Percentiles rank a stretch among this genome's conserved stretches.
Evolutionary conservation across 176 grass and related monocot genomes (phyloP).

Genomic region (Eragrostis curvula): DNA sequence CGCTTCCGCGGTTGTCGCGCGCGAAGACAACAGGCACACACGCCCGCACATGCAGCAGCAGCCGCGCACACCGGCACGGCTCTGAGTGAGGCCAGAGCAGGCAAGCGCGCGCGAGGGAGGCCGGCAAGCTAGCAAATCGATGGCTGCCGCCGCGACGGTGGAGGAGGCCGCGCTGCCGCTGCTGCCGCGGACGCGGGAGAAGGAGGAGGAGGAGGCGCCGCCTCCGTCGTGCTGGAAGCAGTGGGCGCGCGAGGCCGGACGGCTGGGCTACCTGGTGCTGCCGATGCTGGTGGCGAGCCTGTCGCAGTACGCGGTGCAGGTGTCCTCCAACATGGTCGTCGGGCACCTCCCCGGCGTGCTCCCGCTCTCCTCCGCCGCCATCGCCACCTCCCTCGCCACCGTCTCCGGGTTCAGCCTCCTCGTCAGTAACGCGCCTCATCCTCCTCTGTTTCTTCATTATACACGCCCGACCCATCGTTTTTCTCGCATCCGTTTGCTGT

Average conservation of each 20-base stretch:
- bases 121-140: too few relatives aligned
- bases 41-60: too few relatives aligned
- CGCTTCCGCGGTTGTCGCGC: too few relatives aligned
- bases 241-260: constrained; percentile 35
- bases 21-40: too few relatives aligned
- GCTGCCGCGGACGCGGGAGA: background rate
- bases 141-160: constrained; percentile 7
- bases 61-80: background rate
- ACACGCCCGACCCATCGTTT: background rate
- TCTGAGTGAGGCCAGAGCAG: too few relatives aligned
- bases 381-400: constrained; percentile 82
- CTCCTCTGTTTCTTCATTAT: fast-evolving
- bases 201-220: background rate
- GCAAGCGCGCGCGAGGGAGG: too few relatives aligned
- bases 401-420: constrained; percentile 98
- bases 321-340: constrained; percentile 89
- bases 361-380: constrained; percentile 73
- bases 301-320: constrained; percentile 71
- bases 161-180: background rate
- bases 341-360: constrained; percentile 86
- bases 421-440: constrained; percentile 41
- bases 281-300: constrained; percentile 62
- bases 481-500: background rate
- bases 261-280: constrained; percentile 54
- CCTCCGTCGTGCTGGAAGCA: background rate